phyloP scores from a whole-genome alignment of 1,284 basidiomycete species.

The Puccinia sorghi region DNA sequence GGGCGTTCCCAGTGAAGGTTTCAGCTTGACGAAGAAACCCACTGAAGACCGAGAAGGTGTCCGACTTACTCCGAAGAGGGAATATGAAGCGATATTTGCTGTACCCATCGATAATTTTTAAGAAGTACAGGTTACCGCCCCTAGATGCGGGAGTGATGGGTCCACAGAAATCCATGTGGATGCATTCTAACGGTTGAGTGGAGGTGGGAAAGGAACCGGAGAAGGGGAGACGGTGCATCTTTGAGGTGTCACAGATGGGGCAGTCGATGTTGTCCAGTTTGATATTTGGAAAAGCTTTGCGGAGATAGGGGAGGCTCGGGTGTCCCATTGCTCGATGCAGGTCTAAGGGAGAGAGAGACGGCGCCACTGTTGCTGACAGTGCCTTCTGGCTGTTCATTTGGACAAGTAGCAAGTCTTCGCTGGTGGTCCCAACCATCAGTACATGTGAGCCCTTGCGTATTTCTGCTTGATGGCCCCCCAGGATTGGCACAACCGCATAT shows the following conservation, averaged over 20 bases:
- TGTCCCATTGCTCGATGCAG: constrained; percentile 6
- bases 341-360: no score
- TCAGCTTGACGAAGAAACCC: neutral
- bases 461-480: neutral
- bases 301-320: constrained; percentile 9
- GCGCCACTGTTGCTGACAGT: no score
- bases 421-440: neutral
- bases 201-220: neutral
- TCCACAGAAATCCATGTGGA: constrained; percentile 29
- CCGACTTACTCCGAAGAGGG: constrained; percentile 8
- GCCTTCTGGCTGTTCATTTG: neutral
- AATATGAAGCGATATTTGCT: neutral
- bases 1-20: neutral
- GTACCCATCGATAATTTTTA: constrained; percentile 21
- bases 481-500: neutral
- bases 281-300: neutral
- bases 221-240: constrained; percentile 2
- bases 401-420: neutral
- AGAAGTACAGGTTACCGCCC: constrained; percentile 1
- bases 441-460: neutral
- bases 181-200: neutral
- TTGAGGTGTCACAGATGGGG: neutral
- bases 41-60: neutral
- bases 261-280: neutral
- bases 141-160: neutral